phyloP scores from a whole-genome alignment of 257 asterid species.

The Solanum ossicruentum region DNA sequence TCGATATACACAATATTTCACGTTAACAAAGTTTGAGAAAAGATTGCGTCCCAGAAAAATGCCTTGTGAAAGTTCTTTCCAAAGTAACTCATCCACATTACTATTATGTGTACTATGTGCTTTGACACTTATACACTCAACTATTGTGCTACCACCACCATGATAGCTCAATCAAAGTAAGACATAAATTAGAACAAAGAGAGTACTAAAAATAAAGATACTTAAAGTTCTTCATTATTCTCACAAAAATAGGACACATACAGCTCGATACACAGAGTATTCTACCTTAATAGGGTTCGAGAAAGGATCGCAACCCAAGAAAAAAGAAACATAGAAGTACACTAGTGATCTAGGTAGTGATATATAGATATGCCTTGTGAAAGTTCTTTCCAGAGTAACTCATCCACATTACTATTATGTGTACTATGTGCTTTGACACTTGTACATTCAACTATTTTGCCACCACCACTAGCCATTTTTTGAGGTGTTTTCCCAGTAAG shows the following conservation, averaged over 20 bases:
- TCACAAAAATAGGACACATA: too few relatives aligned
- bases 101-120: not conserved
- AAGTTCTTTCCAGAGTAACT: not conserved
- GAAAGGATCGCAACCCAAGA: not conserved
- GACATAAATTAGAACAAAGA: too few relatives aligned
- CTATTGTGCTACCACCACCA: not conserved
- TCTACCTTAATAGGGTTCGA: not conserved
- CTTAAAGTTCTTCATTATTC: too few relatives aligned
- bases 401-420: not conserved
- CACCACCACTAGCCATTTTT: not conserved
- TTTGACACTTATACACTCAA: not conserved
- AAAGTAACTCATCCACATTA: not conserved
- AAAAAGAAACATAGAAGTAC: not conserved
- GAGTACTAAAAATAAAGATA: too few relatives aligned
- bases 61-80: not conserved
- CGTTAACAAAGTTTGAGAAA: not conserved
- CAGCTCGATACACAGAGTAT: not conserved
- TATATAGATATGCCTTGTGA: not conserved
- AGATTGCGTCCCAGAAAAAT: not conserved
- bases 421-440: not conserved
- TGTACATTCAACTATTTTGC: not conserved
- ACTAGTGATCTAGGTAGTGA: not conserved
- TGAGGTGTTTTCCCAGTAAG: slow-evolving; percentile 16
- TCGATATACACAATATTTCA: too few relatives aligned
- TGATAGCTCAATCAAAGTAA: too few relatives aligned